Base-by-base conservation (phyloP, 495 filamentous ascomycete genomes). In the Xylaria nigripes region DNA sequence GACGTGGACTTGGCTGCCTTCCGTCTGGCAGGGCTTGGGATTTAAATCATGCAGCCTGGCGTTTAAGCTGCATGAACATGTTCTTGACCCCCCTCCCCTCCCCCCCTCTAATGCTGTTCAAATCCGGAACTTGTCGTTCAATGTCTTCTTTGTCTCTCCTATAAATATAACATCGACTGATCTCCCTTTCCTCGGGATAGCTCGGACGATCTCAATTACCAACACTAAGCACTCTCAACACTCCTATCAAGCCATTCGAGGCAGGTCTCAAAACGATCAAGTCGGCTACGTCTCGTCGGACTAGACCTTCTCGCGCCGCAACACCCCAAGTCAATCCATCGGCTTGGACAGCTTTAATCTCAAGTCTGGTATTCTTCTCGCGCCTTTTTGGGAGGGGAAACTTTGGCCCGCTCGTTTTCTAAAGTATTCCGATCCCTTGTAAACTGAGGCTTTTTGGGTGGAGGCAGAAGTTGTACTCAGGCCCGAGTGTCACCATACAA, bases 141-240 rank as follows among this genome's bases (percentile, higher is more conserved):
- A 13, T 21, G 27, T 29, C 15, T 32, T 34, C 54, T 51, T 57
- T 57, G 41, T 57, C 38, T 45, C 34, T 50, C 27, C 29, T 46
- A 27, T 24, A 46, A 38, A 30, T 50, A 19, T 18, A 36, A 24
- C 27, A 30, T 50, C 46, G 32, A 48, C 54, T 57, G 16, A 57
- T 47, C 48, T 57, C 36, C 23, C 29, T 44, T 24, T 51, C 42
- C n/a, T 41, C 40, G 30, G 32, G 16, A 45, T 56, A 48, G 41
- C 34, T 41, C 48, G 34, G 42, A 57, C 48, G 46, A 47, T 45
- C 18, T 21, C 40, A 45, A 40, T 29, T 12, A 13, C 43, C 19
- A 44, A n/a, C 54, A 56, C 40, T 56, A 50, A 21, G 22, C 47
- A 50, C 47, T 45, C 47, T 50, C 47, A 16, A 45, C 25, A 21